These are phyloP conservation scores for Aspergillus fijiensis DNA, from an alignment of 2,329 filamentous ascomycete genomes.

Conservation along the genomic window DNA sequence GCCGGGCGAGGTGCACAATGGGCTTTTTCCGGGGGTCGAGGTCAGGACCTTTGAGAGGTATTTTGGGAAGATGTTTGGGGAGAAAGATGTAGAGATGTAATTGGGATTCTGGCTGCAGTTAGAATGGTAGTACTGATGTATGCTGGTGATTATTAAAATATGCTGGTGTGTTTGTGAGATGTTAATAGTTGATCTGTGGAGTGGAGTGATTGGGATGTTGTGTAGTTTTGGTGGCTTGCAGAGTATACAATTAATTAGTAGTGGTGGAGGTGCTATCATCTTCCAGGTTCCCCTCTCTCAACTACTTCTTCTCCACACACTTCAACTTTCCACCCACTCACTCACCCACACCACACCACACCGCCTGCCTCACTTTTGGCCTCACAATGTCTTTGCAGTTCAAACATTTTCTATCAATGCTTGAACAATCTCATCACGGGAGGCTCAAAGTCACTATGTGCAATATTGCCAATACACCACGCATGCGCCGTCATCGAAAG, in stretches of 20 bases:
- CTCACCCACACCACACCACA: neutral
- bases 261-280: neutral
- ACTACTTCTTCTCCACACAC: neutral
- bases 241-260: neutral
- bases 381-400: neutral
- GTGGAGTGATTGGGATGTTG: too few species aligned
- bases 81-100: too few species aligned
- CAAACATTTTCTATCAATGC: neutral
- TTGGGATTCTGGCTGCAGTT: too few species aligned
- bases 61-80: too few species aligned
- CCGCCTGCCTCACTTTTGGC: neutral
- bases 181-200: too few species aligned
- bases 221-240: too few species aligned
- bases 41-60: neutral
- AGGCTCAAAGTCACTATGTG: neutral
- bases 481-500: neutral
- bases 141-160: too few species aligned
- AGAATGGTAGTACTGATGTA: too few species aligned
- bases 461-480: neutral
- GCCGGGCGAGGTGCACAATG: neutral
- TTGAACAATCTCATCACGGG: neutral
- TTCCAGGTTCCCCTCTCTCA: neutral
- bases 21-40: neutral
- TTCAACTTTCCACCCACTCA: neutral
- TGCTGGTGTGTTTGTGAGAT: too few species aligned